Percentiles rank a stretch among this genome's conserved stretches.
phyloP scores from a whole-genome alignment of 768 basidiomycete genomes.

The Chiua virens region DNA sequence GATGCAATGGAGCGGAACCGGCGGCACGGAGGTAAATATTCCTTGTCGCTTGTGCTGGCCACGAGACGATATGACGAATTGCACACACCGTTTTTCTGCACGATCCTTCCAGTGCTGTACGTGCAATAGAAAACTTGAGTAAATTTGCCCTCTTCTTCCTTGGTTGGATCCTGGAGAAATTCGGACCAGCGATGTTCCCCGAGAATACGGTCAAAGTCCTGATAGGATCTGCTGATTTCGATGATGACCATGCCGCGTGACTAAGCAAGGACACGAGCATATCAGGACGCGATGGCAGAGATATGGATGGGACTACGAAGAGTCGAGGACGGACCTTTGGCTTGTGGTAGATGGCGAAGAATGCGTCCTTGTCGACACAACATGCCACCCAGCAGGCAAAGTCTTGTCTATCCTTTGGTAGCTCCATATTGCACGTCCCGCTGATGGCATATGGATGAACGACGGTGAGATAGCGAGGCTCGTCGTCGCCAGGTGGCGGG shows the following conservation, averaged over 20 bases:
- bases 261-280: conserved; percentile 15
- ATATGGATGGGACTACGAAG: neutral
- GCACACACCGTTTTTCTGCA: conserved; percentile 46
- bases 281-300: too few relatives aligned
- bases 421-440: conserved; percentile 41
- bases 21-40: too few relatives aligned
- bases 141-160: conserved; percentile 27
- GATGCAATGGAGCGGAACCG: neutral
- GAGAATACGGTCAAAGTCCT: conserved; percentile 35
- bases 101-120: conserved; percentile 36
- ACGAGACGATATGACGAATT: too few relatives aligned
- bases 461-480: conserved; percentile 45
- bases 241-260: conserved; percentile 47
- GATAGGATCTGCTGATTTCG: conserved; percentile 36
- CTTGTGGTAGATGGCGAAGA: conserved; percentile 45
- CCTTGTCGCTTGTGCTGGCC: too few relatives aligned
- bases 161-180: conserved; percentile 33
- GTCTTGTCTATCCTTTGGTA: conserved; percentile 35
- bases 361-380: conserved; percentile 33
- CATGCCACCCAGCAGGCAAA: conserved; percentile 46
- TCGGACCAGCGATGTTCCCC: conserved; percentile 45
- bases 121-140: conserved; percentile 43
- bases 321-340: conserved; percentile 38
- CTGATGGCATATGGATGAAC: conserved; percentile 42
- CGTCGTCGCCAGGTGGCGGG: conserved; percentile 44